A percentile compares a stretch with the other conserved stretches of the same genome.
Conservation (phyloP, 2,329 filamentous ascomycete species). For the Exophiala alcalophila region DNA sequence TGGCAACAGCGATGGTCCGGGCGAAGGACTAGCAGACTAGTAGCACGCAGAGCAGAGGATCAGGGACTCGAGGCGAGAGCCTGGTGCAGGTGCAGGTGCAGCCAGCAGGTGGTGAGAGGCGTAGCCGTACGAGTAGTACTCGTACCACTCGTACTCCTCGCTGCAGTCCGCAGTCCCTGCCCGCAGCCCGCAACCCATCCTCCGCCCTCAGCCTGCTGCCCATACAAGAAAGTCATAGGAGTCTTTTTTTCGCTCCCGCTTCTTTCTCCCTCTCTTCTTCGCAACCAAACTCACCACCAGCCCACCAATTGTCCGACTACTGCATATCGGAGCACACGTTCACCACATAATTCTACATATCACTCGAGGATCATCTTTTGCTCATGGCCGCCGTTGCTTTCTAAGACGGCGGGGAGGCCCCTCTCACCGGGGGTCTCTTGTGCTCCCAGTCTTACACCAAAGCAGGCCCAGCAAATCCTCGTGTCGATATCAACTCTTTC, state of each 20-base stretch:
- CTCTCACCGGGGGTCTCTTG: conserved; percentile 19
- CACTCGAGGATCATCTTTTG: conserved; percentile 64
- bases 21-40: too few relatives aligned
- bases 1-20: too few relatives aligned
- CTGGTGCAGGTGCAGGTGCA: too few relatives aligned
- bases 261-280: conserved; percentile 30
- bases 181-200: conserved; percentile 7
- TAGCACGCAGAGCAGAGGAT: too few relatives aligned
- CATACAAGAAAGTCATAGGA: too few relatives aligned
- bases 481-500: conserved; percentile 52
- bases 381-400: conserved; percentile 79
- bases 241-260: conserved; percentile 19
- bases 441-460: conserved; percentile 20
- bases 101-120: too few relatives aligned
- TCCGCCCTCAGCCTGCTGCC: conserved; percentile 3
- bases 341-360: conserved; percentile 51
- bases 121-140: too few relatives aligned
- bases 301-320: conserved; percentile 15
- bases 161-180: too few relatives aligned
- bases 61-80: too few relatives aligned
- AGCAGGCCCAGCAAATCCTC: conserved; percentile 25
- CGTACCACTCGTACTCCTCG: too few relatives aligned
- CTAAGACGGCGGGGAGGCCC: conserved; percentile 75
- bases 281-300: conserved; percentile 28
- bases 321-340: conserved; percentile 9